Evolutionary conservation across 164 flowering plant genomes (phyloP).

Genomic region (Aristolochia contorta): DNA sequence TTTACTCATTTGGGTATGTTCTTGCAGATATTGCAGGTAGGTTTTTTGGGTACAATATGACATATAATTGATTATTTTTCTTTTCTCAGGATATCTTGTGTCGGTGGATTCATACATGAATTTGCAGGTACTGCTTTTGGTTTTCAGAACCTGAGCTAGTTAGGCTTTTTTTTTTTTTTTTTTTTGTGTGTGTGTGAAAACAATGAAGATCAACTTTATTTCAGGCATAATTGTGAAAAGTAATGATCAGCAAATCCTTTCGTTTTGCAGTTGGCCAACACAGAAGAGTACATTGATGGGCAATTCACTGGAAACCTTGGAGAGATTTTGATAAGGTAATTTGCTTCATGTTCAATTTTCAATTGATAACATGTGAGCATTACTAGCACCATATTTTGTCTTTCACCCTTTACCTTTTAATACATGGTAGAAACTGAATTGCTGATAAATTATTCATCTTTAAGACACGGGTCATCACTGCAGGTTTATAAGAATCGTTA

Average conservation of each 20-base stretch:
- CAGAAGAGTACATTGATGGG: slow-evolving; percentile 88
- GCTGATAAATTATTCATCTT: too few relatives aligned
- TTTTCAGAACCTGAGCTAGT: neutral
- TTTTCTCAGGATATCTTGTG: slow-evolving; percentile 57
- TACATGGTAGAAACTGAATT: too few relatives aligned
- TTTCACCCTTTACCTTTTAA: too few relatives aligned
- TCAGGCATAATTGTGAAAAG: neutral
- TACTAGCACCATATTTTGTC: too few relatives aligned
- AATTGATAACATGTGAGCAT: neutral
- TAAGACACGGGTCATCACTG: too few relatives aligned
- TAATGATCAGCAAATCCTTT: slow-evolving; percentile 16
- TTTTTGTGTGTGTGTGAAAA: too few relatives aligned
- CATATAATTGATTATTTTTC: neutral
- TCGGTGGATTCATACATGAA: slow-evolving; percentile 86
- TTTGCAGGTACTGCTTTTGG: slow-evolving; percentile 30
- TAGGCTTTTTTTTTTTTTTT: too few relatives aligned
- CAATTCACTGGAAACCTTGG: slow-evolving; percentile 82
- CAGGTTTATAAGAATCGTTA: too few relatives aligned
- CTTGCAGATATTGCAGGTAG: neutral
- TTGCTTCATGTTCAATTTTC: neutral
- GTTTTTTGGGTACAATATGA: neutral
- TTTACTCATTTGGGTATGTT: neutral
- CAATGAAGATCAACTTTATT: neutral
- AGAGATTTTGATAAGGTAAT: slow-evolving; percentile 89
- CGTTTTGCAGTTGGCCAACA: slow-evolving; percentile 63